These are phyloP conservation scores for Penicillium simplicissimum DNA, from an alignment of 495 filamentous ascomycete species.

Conservation along the genomic window DNA sequence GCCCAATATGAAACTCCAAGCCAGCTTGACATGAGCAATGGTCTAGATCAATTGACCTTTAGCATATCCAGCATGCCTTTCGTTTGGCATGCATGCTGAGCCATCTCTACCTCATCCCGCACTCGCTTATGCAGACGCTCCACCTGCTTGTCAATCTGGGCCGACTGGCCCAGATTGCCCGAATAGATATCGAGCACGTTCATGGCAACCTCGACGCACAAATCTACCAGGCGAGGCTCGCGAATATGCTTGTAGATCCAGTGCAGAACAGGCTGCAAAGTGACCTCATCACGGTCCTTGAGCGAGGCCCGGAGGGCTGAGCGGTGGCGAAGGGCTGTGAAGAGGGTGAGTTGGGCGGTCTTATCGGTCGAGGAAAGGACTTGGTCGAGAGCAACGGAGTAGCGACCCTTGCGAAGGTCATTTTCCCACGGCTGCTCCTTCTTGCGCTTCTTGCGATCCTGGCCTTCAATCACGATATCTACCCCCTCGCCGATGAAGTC, in stretches of 20 bases:
- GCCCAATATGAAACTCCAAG: conserved; percentile 30
- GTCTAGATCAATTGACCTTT: conserved; percentile 32
- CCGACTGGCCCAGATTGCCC: conserved; percentile 71
- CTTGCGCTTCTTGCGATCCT: conserved; percentile 55
- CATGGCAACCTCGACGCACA: conserved; percentile 78
- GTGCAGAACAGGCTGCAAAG: conserved; percentile 75
- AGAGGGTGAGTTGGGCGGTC: conserved; percentile 67
- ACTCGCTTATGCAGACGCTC: conserved; percentile 66
- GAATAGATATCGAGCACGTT: conserved; percentile 85
- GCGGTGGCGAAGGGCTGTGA: conserved; percentile 83
- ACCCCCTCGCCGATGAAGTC: conserved; percentile 84
- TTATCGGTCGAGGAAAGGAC: conserved; percentile 62
- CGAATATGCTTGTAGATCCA: conserved; percentile 80
- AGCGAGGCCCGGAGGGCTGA: conserved; percentile 83
- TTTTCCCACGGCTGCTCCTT: conserved; percentile 76
- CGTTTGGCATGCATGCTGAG: conserved; percentile 74
- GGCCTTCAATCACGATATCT: conserved; percentile 84
- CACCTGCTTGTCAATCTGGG: conserved; percentile 68
- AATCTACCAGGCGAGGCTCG: conserved; percentile 72
- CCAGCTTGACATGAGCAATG: conserved; percentile 8
- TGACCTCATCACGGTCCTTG: conserved; percentile 76
- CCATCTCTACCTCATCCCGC: conserved; percentile 72
- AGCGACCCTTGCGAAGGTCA: conserved; percentile 75
- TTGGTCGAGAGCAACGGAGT: conserved; percentile 72
- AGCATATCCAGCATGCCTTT: conserved; percentile 85